Evolutionary conservation across 306 rosid genomes (phyloP).

Genomic region (Prosopis cineraria): DNA sequence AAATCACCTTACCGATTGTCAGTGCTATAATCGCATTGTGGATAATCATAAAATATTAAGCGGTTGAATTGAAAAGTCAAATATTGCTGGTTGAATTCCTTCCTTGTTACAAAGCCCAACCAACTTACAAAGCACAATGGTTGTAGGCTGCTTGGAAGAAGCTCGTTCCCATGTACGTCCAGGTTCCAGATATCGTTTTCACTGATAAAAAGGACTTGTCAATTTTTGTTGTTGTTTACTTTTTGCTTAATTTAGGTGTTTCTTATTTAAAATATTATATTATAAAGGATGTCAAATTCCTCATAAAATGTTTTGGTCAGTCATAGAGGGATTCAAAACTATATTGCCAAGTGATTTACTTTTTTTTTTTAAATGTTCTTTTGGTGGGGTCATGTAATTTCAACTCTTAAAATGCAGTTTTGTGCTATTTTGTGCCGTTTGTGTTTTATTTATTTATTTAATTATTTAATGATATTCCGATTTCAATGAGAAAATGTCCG

Average conservation of each 20-base stretch:
- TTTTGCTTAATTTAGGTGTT: background rate
- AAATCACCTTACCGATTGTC: background rate
- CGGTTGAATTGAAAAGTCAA: background rate
- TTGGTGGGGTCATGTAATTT: no score
- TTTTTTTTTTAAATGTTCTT: no score
- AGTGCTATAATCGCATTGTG: background rate
- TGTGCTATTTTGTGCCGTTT: no score
- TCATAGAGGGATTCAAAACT: no score
- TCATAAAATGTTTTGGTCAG: background rate
- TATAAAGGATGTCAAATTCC: background rate
- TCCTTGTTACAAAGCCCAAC: background rate
- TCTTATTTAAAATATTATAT: background rate
- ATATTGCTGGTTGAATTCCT: background rate
- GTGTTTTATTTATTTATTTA: no score
- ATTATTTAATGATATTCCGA: background rate
- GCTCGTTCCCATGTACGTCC: background rate
- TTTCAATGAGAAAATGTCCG: background rate
- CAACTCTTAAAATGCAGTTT: no score
- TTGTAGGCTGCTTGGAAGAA: background rate
- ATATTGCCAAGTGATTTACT: no score
- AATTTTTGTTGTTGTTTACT: background rate
- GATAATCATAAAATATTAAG: background rate
- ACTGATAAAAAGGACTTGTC: background rate
- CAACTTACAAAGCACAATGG: background rate
- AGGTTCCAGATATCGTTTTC: background rate